Percentiles rank a stretch among this genome's conserved stretches.
These are phyloP conservation scores for Begonia fuchsioides DNA, from an alignment of 306 rosid species.

Conservation along the genomic window DNA sequence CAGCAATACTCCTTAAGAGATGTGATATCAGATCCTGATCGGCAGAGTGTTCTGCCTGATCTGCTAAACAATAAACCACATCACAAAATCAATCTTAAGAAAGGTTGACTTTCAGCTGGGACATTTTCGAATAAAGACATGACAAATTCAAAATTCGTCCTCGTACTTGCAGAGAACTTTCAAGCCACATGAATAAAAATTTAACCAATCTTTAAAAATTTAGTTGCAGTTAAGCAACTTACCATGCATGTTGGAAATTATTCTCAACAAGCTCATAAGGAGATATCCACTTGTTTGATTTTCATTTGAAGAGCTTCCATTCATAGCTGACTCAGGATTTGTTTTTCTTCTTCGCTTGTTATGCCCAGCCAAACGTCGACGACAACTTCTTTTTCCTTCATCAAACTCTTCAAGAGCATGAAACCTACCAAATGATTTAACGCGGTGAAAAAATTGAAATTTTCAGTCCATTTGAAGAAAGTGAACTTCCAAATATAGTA, in stretches of 20 bases:
- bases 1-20: conserved; percentile 56
- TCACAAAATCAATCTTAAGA: too few species aligned
- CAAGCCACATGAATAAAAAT: too few species aligned
- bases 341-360: conserved; percentile 75
- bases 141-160: too few species aligned
- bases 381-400: conserved; percentile 91
- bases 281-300: conserved; percentile 64
- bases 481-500: too few species aligned
- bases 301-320: conserved; percentile 45
- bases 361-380: conserved; percentile 88
- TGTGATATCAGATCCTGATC: conserved; percentile 71
- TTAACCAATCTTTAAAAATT: too few species aligned
- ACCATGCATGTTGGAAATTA: conserved; percentile 69
- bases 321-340: conserved; percentile 46
- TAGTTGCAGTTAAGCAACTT: conserved; percentile 11
- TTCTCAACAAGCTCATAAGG: conserved; percentile 47
- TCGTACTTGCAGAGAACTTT: too few species aligned
- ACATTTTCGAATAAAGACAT: too few species aligned
- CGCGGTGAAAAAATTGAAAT: too few species aligned
- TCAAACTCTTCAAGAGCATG: conserved; percentile 86
- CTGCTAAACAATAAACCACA: conserved; percentile 30
- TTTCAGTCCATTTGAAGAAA: too few species aligned
- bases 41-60: conserved; percentile 48
- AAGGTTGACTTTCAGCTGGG: too few species aligned
- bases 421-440: conserved; percentile 35